Evolutionary conservation across 2,329 filamentous ascomycete genomes (phyloP), one percentile per base, ranked within the genome.

Genomic region (Clarireedia monteithiana): DNA sequence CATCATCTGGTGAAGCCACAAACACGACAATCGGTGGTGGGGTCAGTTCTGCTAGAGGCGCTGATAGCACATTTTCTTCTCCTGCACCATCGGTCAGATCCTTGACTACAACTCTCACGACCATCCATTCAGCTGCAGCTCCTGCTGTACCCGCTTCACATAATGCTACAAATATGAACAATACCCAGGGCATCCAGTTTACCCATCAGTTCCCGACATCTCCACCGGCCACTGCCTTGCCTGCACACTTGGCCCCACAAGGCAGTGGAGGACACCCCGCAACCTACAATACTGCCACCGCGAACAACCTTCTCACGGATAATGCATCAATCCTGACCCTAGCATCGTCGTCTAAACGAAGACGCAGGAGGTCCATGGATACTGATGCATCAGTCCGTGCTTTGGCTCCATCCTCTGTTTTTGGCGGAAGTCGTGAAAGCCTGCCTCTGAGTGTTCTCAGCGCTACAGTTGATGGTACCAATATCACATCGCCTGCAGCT

Each of bases 321-420:
- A 89, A 95, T 68, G 89, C 89, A 23, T 92, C 88, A 26, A 91
- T 95, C 63, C 73, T 95, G 58, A 95, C 89, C 0, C 77, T 95
- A 14, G 89, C 89, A 2, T 92, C 88, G 4, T 91, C 88, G 0
- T 89, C 86, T 61, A 90, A 92, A 72, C 82, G 86, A 39, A 81
- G 85, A 27, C 84, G 89, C 38, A 81, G 89, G 49, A 82, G 88
- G 58, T 91, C 88, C 30, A 84, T 92, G 71, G 89, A 94, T 69
- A 94, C 89, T 15, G 88, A 94, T 68, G 89, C 89, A 5, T 92
- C 88, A 0, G 88, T 94, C 40, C 86, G 89, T 45, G 89, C 89
- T 2, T 74, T 95, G n/a, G 87, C 89, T 1, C 89, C 89, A 0
- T 89, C 86, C 0, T 91, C 88, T 0, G 77, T 92, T 4, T 94